A percentile compares a stretch with the other conserved stretches of the same genome.
Evolutionary conservation across 495 filamentous ascomycete species (phyloP).

Genomic region (Aspergillus conjunctus): DNA sequence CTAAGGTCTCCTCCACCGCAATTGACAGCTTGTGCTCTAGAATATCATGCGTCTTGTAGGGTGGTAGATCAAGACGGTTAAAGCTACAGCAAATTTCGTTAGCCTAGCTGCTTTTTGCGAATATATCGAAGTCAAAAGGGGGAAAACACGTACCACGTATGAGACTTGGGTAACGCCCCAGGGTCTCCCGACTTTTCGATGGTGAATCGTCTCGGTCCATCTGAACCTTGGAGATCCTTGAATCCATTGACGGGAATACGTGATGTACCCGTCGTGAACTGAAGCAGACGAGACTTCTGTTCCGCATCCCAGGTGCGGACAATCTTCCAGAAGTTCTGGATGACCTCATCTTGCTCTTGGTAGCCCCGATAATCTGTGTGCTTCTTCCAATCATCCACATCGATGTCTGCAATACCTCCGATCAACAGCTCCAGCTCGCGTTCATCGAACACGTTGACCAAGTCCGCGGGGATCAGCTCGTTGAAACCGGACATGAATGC

Average conservation of each 20-base stretch:
- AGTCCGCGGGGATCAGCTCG: constrained; percentile 92
- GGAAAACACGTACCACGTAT: constrained; percentile 82
- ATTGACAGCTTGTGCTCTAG: constrained; percentile 89
- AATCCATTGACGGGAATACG: constrained; percentile 99
- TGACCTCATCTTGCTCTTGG: constrained; percentile 94
- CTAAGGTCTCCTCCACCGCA: constrained; percentile 98
- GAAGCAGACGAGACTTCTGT: constrained; percentile 92
- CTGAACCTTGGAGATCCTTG: constrained; percentile 97
- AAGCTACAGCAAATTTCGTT: constrained; percentile 61
- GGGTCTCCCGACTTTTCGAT: constrained; percentile 97
- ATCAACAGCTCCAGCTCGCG: constrained; percentile 95
- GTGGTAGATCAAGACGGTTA: constrained; percentile 94
- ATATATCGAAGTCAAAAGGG: not conserved
- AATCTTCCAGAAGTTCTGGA: constrained; percentile 98
- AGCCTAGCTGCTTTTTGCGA: not conserved
- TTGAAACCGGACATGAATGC: constrained; percentile 97
- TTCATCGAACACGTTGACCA: constrained; percentile 99
- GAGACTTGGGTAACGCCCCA: constrained; percentile 87
- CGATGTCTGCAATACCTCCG: constrained; percentile 98
- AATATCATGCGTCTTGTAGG: constrained; percentile 85
- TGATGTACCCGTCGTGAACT: constrained; percentile 96
- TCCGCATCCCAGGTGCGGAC: constrained; percentile 96
- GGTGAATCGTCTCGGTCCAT: constrained; percentile 92
- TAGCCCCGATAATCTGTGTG: constrained; percentile 99
- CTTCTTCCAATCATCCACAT: constrained; percentile 99